A percentile compares a stretch with the other conserved stretches of the same genome.
Conservation (phyloP, 1,284 basidiomycete genomes). For the Mycena sp. region DNA sequence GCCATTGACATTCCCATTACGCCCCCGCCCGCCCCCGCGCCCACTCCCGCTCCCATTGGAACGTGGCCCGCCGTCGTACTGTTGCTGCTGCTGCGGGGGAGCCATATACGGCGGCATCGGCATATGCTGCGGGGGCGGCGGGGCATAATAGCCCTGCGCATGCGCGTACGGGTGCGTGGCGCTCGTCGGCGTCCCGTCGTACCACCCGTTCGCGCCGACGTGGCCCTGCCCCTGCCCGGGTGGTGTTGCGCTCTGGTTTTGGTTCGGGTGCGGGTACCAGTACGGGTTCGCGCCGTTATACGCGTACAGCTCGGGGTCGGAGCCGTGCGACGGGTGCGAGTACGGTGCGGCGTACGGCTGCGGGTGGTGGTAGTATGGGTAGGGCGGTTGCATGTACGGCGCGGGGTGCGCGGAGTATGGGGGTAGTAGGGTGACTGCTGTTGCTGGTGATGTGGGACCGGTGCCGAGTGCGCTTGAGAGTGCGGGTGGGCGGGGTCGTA, state of each 20-base stretch:
- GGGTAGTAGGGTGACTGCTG: slow-evolving; percentile 7
- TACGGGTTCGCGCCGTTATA: slow-evolving; percentile 1
- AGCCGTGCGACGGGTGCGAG: slow-evolving; percentile 11
- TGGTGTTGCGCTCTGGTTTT: not conserved
- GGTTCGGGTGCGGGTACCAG: not conserved
- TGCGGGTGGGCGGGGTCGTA: slow-evolving; percentile 47
- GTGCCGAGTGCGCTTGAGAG: slow-evolving; percentile 43
- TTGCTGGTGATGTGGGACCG: not conserved
- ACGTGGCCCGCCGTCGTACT: slow-evolving; percentile 26
- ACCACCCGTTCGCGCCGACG: too few relatives aligned
- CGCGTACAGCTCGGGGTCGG: slow-evolving; percentile 26
- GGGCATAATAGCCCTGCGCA: slow-evolving; percentile 25
- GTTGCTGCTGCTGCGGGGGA: slow-evolving; percentile 6
- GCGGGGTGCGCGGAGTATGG: slow-evolving; percentile 9
- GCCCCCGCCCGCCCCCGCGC: slow-evolving; percentile 24
- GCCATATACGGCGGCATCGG: slow-evolving; percentile 27
- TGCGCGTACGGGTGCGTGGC: slow-evolving; percentile 32
- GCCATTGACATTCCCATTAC: slow-evolving; percentile 28
- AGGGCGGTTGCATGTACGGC: slow-evolving; percentile 4
- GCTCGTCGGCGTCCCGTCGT: slow-evolving; percentile 19
- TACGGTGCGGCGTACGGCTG: slow-evolving; percentile 21
- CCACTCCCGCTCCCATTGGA: slow-evolving; percentile 29
- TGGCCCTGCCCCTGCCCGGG: too few relatives aligned
- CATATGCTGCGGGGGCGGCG: slow-evolving; percentile 16
- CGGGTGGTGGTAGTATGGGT: slow-evolving; percentile 1